Base-by-base conservation (phyloP, 805 yeast species). In the Teunomyces kruisii region DNA sequence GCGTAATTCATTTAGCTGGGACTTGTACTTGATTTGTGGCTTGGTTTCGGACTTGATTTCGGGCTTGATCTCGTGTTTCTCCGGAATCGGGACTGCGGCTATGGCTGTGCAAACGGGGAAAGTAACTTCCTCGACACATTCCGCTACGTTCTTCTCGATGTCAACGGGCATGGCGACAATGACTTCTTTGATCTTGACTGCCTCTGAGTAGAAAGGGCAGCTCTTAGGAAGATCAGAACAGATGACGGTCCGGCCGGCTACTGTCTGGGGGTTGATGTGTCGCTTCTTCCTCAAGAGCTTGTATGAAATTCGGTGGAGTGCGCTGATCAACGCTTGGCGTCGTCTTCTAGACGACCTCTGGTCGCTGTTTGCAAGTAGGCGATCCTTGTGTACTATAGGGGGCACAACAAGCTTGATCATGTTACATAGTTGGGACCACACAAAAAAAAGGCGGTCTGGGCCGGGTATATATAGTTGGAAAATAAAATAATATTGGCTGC, bases 11-110 rank as follows among this genome's bases (percentile, higher is more conserved):
- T 43, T 31, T 24, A 43, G 29, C 44, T 46, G 46, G 17, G 50
- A 46, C 43, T 40, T 43, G 40, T 43, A 46, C 42, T 43, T 46
- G 39, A 43, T 36, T 14, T 17, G 30, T 3, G 36, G 43, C 31
- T 31, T 29, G 22, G 29, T 8, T 31, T 19, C 43, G 15, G 16
- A 30, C 17, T 26, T n/a, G n/a, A n/a, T 26, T 27, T 24, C 31
- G 12, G 16, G 28, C n/a, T n/a, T n/a, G n/a, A n/a, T n/a, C 17
- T 26, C 9, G 16, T 10, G 13, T 15, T 32, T 19, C 22, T 19
- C 22, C 22, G 22, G 22, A 6, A 6, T 6, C 22, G 22, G 22
- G 22, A 19, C 22, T 19, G 6, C 6, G 22, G 22, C 22, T n/a
- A n/a, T n/a, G 22, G 22, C 22, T 4, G 22, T 19, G 22, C 22